Evolutionary conservation across 768 basidiomycete genomes (phyloP), one percentile per base, ranked within the genome.

Genomic region (Mycena olivaceomarginata): DNA sequence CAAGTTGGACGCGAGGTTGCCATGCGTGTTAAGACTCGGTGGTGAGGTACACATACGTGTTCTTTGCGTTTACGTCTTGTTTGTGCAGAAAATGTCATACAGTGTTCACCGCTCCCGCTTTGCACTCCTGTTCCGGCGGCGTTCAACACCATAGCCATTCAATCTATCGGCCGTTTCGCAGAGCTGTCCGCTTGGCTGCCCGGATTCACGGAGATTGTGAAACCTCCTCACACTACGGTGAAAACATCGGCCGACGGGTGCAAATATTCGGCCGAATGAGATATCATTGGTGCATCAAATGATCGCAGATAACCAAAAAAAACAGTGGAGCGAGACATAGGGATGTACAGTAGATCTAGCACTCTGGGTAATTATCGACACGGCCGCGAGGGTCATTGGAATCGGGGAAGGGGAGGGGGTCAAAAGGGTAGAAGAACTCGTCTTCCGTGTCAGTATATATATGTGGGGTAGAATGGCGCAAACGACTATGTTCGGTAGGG

Each of bases 131-230:
- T 89, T 85, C 90, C 92, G 22, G 89, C 91, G 22, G 94, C 94
- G 20, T 95, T 95, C 87, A 94, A 92, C 81, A 93, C 90, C 82
- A 90, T 89, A 43, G 88, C 93, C 16, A 85, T 93, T 1, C 94
- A 95, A 83, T 92, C 86, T 80, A 83, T 88, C 69, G 80, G 53
- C 51, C 22, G 39, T 20, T 18, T 62, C 31, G 31, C 31, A 31
- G 31, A 4, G 31, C 31, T 31, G 31, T 3, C 31, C 4, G 31
- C 31, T 31, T 31, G 31, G 31, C 3, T 4, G 31, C 31, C 31
- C 31, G 3, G 31, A 31, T 31, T 31, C 31, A 31, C 31, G 31
- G 31, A 31, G 31, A 31, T 70, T 76, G 56, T 25, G 56, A 51
- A 60, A 56, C 43, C 15, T 25, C 63, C 60, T 74, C 16, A 46